Percentiles rank a stretch among this genome's conserved stretches.
Evolutionary conservation across 1,139 yeast genomes (phyloP).

Genomic region (Citeromyces hawaiiensis): DNA sequence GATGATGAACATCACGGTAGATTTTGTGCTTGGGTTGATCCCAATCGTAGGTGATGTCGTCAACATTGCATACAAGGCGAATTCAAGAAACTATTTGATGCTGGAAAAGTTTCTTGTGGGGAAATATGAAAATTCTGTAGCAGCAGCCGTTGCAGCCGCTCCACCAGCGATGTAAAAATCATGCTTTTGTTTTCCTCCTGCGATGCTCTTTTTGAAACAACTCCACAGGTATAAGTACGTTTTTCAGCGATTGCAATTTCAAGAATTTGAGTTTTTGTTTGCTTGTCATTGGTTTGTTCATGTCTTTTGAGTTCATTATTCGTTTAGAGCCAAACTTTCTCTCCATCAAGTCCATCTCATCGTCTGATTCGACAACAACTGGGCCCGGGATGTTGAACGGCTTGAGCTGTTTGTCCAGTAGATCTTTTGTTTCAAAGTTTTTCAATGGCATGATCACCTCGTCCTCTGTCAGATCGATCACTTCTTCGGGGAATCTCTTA

Average conservation of each 20-base stretch:
- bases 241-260: not conserved
- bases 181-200: not conserved
- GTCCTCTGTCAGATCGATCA: conserved; percentile 1
- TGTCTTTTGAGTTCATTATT: not conserved
- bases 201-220: not conserved
- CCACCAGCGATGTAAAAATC: not conserved
- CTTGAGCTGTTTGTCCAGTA: not conserved
- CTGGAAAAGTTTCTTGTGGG: conserved; percentile 36
- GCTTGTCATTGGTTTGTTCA: conserved; percentile 1
- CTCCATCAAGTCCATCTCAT: not conserved
- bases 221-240: conserved; percentile 1
- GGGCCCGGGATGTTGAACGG: not conserved
- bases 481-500: not conserved
- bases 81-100: conserved; percentile 56
- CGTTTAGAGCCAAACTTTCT: not conserved
- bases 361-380: not conserved
- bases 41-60: conserved; percentile 65
- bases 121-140: not conserved
- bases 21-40: conserved; percentile 55
- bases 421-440: not conserved
- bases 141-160: not conserved
- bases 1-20: conserved; percentile 48
- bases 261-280: conserved; percentile 1
- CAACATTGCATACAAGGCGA: conserved; percentile 59
- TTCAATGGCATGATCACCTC: not conserved